phyloP scores from a whole-genome alignment of 306 rosid species.

The Lablab purpureus region DNA sequence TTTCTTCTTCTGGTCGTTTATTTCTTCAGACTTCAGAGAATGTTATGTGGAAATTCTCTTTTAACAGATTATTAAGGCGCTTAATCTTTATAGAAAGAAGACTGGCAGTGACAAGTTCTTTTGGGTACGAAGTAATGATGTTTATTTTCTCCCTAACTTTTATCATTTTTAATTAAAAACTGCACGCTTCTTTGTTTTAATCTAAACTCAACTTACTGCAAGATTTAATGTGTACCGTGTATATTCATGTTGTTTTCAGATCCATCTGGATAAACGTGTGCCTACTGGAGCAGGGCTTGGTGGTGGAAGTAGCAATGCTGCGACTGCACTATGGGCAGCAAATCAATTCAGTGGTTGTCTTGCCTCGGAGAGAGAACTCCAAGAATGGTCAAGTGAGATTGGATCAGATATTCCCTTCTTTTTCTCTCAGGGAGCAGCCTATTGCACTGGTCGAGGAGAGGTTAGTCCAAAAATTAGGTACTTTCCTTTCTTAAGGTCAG shows the following conservation, averaged over 20 bases:
- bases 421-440: conserved; percentile 96
- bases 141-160: not conserved
- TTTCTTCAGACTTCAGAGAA: conserved; percentile 3
- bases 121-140: conserved; percentile 69
- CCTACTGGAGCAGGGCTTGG: conserved; percentile 99
- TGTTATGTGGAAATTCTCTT: conserved; percentile 37
- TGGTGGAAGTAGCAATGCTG: conserved; percentile 99
- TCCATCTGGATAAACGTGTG: conserved; percentile 92
- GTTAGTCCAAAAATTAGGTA: conserved; percentile 58
- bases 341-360: conserved; percentile 82
- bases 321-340: conserved; percentile 98
- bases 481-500: conserved; percentile 29
- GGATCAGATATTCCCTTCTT: conserved; percentile 99
- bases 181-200: not conserved
- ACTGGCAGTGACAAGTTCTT: conserved; percentile 80
- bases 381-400: conserved; percentile 98
- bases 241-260: conserved; percentile 58
- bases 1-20: conserved; percentile 3
- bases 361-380: conserved; percentile 90
- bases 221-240: conserved; percentile 22
- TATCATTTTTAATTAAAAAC: not conserved
- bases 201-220: not conserved
- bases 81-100: conserved; percentile 92
- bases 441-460: conserved; percentile 98
- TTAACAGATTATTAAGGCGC: conserved; percentile 92